Evolutionary conservation across 2,329 filamentous ascomycete species (phyloP).

Genomic region (Aspergillus sp.): DNA sequence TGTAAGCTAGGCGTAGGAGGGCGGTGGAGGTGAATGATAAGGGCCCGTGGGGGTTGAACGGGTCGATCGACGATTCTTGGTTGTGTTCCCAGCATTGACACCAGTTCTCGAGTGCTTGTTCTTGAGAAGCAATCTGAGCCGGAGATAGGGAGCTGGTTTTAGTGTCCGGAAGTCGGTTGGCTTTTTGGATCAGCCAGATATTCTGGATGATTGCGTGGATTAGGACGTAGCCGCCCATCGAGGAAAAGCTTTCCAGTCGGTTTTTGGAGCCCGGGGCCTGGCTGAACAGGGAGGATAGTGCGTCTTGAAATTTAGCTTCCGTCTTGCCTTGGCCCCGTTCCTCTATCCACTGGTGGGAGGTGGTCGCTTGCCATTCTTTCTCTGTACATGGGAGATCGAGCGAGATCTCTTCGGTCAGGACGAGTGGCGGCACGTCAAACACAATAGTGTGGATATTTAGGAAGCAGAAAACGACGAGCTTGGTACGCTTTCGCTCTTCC

Average conservation of each 20-base stretch:
- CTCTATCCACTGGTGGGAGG: constrained; percentile 23
- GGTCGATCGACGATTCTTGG: constrained; percentile 35
- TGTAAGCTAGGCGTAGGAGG: constrained; percentile 33
- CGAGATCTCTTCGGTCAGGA: constrained; percentile 31
- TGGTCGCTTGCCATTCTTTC: constrained; percentile 32
- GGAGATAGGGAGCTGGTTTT: constrained; percentile 23
- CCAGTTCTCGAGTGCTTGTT: constrained; percentile 35
- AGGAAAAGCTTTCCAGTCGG: constrained; percentile 30
- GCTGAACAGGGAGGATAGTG: constrained; percentile 26
- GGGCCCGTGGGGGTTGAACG: constrained; percentile 34
- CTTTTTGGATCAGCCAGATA: constrained; percentile 36
- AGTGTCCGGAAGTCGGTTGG: constrained; percentile 25
- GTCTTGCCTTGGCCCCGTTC: constrained; percentile 22
- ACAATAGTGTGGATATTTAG: constrained; percentile 38
- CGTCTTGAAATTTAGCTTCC: constrained; percentile 30
- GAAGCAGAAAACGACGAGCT: constrained; percentile 35
- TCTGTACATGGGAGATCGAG: constrained; percentile 34
- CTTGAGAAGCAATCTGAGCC: constrained; percentile 25
- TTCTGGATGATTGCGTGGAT: constrained; percentile 35
- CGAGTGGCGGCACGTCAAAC: constrained; percentile 32
- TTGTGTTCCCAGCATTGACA: constrained; percentile 38
- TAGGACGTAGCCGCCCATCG: constrained; percentile 32
- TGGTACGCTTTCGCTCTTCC: constrained; percentile 32
- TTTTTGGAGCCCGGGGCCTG: constrained; percentile 9
- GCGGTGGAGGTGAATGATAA: constrained; percentile 36